These are phyloP conservation scores for Hamamelis virginiana DNA, from an alignment of 164 flowering plant species.

Conservation along the genomic window DNA sequence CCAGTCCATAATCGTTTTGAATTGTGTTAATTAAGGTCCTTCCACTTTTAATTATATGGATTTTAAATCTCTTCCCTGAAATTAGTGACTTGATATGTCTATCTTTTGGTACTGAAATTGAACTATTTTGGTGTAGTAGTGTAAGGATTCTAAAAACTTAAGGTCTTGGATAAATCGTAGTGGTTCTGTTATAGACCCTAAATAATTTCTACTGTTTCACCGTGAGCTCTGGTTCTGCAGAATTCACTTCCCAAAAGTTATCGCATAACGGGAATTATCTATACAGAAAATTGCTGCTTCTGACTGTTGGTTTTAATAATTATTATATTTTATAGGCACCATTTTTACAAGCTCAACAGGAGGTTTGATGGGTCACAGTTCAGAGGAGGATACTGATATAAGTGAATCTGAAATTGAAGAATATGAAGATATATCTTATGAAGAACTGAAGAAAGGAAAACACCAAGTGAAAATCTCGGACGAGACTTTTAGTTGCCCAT, in stretches of 20 bases:
- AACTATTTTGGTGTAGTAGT: no score
- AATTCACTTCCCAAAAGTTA: background rate
- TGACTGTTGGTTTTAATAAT: background rate
- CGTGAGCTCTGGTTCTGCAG: background rate
- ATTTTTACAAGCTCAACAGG: constrained; percentile 13
- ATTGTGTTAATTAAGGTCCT: no score
- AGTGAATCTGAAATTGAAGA: constrained; percentile 79
- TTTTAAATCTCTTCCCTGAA: no score
- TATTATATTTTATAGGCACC: background rate
- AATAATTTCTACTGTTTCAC: background rate
- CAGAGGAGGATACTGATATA: constrained; percentile 65
- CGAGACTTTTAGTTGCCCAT: constrained; percentile 62
- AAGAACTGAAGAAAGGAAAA: constrained; percentile 57
- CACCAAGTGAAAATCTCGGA: constrained; percentile 41
- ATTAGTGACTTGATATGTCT: no score
- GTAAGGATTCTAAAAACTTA: no score
- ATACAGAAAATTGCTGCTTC: background rate
- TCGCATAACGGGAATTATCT: no score
- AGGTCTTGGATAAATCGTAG: background rate
- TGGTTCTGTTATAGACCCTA: no score
- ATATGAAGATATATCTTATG: constrained; percentile 45
- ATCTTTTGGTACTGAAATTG: no score
- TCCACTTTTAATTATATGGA: no score
- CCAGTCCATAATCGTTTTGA: no score
- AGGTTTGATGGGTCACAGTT: constrained; percentile 32